Evolutionary conservation across 2,329 filamentous ascomycete species (phyloP).

Genomic region (Herpotrichia juniperi): DNA sequence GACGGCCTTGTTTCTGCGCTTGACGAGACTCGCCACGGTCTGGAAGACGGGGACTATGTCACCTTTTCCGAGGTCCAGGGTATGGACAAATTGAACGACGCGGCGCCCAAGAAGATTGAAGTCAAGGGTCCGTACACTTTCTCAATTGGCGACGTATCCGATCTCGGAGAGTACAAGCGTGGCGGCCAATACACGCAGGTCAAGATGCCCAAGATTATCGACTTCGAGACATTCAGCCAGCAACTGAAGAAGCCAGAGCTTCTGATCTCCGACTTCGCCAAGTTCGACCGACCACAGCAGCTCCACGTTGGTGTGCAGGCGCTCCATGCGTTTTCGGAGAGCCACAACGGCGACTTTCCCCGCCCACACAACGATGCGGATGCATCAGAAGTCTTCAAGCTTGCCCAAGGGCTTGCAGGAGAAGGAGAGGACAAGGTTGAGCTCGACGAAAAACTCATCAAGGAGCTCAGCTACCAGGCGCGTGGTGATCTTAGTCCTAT

Average conservation of each 20-base stretch:
- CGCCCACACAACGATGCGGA: constrained; percentile 84
- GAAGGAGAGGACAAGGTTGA: constrained; percentile 74
- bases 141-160: constrained; percentile 91
- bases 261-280: constrained; percentile 93
- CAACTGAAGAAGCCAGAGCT: constrained; percentile 88
- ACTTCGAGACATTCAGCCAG: constrained; percentile 81
- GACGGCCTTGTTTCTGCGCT: constrained; percentile 90
- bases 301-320: constrained; percentile 93
- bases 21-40: constrained; percentile 91
- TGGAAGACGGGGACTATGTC: constrained; percentile 96
- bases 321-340: constrained; percentile 81
- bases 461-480: constrained; percentile 93
- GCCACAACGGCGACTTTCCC: constrained; percentile 74
- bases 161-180: constrained; percentile 82
- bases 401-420: constrained; percentile 75
- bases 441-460: constrained; percentile 88
- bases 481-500: constrained; percentile 88
- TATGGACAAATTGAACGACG: constrained; percentile 85
- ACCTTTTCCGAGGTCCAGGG: constrained; percentile 93
- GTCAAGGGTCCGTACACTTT: constrained; percentile 97
- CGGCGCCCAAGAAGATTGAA: constrained; percentile 85
- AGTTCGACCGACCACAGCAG: constrained; percentile 93
- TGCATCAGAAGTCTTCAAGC: constrained; percentile 75
- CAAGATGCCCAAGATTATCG: constrained; percentile 94
- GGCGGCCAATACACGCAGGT: constrained; percentile 94